Evolutionary conservation across 2,329 filamentous ascomycete species (phyloP).

Genomic region (Cordyceps cicadae): DNA sequence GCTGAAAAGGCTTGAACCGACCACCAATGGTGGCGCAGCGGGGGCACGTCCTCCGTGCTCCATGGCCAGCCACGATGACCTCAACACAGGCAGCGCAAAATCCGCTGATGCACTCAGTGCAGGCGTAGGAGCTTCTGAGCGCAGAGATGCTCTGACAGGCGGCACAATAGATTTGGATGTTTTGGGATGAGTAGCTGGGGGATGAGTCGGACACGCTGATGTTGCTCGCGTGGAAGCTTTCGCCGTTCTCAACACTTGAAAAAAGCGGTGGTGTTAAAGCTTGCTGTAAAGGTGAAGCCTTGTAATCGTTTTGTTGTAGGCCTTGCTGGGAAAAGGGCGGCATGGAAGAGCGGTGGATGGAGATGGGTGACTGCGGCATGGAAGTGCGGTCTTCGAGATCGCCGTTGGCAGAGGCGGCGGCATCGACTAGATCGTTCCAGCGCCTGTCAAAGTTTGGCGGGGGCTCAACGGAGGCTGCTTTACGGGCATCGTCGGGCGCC

Average conservation of each 20-base stretch:
- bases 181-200: slow-evolving; percentile 62
- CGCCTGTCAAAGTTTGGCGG: slow-evolving; percentile 74
- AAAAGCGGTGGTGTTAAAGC: slow-evolving; percentile 87
- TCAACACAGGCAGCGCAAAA: slow-evolving; percentile 84
- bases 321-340: slow-evolving; percentile 52
- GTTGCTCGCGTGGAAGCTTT: slow-evolving; percentile 62
- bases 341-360: slow-evolving; percentile 52
- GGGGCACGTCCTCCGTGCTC: slow-evolving; percentile 68
- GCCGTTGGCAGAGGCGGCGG: slow-evolving; percentile 85
- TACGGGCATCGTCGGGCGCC: slow-evolving; percentile 59
- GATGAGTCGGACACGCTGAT: slow-evolving; percentile 63
- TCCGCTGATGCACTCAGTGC: slow-evolving; percentile 92
- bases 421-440: slow-evolving; percentile 95
- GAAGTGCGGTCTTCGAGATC: slow-evolving; percentile 84
- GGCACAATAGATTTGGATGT: slow-evolving; percentile 86
- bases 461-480: slow-evolving; percentile 81
- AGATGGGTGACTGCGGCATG: slow-evolving; percentile 58
- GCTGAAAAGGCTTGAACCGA: slow-evolving; percentile 75
- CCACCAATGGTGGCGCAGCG: slow-evolving; percentile 71
- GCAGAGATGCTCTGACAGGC: slow-evolving; percentile 71
- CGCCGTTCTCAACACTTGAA: slow-evolving; percentile 64
- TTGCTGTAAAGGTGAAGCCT: slow-evolving; percentile 84
- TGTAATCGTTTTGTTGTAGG: slow-evolving; percentile 59
- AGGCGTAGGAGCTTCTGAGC: slow-evolving; percentile 80
- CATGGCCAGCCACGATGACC: slow-evolving; percentile 66